phyloP scores from a whole-genome alignment of 2,329 filamentous ascomycete species.

The Trichoderma breve region DNA sequence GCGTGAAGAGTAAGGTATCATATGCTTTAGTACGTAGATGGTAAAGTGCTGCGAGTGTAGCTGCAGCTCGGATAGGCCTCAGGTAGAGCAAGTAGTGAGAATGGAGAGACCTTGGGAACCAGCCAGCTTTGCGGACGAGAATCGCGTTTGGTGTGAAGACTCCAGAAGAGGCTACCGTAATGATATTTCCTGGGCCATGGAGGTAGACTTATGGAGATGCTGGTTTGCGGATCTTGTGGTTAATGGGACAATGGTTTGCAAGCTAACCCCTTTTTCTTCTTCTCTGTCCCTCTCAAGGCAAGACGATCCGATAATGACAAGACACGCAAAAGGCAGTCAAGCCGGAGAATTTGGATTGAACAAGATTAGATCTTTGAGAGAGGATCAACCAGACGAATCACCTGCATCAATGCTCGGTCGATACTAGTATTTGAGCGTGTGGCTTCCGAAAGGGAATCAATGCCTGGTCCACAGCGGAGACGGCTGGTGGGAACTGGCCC shows the following conservation, averaged over 20 bases:
- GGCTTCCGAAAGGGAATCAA: constrained; percentile 17
- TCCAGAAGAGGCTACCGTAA: constrained; percentile 4
- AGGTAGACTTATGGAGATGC: constrained; percentile 1
- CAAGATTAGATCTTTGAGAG: constrained; percentile 19
- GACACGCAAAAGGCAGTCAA: constrained; percentile 6
- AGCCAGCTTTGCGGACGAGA: neutral
- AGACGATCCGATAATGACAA: neutral
- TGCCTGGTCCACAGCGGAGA: constrained; percentile 21
- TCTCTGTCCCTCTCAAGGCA: neutral
- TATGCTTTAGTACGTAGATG: constrained; percentile 16
- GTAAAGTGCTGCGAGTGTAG: constrained; percentile 1
- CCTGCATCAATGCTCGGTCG: constrained; percentile 19
- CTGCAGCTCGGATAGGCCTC: constrained; percentile 4
- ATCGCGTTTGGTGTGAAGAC: neutral
- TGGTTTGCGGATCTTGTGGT: constrained; percentile 2
- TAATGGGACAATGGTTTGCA: neutral
- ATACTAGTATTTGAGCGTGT: constrained; percentile 17
- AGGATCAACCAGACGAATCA: constrained; percentile 19
- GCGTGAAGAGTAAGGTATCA: constrained; percentile 8
- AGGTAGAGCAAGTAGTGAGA: neutral
- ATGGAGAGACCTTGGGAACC: neutral
- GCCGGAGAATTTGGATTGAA: constrained; percentile 13
- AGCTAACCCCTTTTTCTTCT: constrained; percentile 6
- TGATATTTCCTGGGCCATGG: constrained; percentile 3
- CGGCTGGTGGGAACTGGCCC: constrained; percentile 20